A percentile compares a stretch with the other conserved stretches of the same genome.
Conservation (phyloP, 257 asterid genomes). For the Solanum microdontum region DNA sequence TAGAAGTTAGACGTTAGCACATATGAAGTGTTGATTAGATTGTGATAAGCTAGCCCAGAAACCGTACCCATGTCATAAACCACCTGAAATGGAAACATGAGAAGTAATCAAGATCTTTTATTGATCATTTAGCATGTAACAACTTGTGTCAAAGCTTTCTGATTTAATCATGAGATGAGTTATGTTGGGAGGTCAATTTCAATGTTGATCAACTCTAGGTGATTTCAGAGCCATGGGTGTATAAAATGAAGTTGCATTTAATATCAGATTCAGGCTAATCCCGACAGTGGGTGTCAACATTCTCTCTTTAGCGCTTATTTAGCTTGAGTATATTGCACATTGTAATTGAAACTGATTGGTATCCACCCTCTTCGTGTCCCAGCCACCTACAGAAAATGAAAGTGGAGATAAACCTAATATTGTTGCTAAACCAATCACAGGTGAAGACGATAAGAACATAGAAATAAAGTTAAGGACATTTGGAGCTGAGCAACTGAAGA, state of each 20-base stretch:
- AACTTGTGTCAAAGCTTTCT: background rate
- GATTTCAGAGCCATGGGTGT: background rate
- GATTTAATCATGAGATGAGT: background rate
- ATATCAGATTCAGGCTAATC: background rate
- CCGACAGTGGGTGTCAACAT: background rate
- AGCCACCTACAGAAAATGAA: background rate
- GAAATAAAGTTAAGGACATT: constrained; percentile 64
- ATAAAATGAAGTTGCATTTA: background rate
- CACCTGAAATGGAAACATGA: background rate
- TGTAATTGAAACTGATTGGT: background rate
- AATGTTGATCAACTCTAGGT: background rate
- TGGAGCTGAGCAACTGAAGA: constrained; percentile 39
- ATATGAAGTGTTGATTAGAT: background rate
- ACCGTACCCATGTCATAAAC: background rate
- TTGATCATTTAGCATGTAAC: background rate
- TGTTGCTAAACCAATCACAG: constrained; percentile 27
- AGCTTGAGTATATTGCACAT: background rate
- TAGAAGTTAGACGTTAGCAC: background rate
- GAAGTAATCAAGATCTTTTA: background rate
- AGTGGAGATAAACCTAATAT: background rate
- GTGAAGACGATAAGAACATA: constrained; percentile 76
- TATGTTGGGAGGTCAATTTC: background rate
- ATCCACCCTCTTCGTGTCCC: background rate
- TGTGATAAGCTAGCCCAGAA: background rate
- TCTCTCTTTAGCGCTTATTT: background rate